Evolutionary conservation across 345 rosid species (phyloP), one percentile per base, ranked within the genome.

Genomic region (Populus tremula): DNA sequence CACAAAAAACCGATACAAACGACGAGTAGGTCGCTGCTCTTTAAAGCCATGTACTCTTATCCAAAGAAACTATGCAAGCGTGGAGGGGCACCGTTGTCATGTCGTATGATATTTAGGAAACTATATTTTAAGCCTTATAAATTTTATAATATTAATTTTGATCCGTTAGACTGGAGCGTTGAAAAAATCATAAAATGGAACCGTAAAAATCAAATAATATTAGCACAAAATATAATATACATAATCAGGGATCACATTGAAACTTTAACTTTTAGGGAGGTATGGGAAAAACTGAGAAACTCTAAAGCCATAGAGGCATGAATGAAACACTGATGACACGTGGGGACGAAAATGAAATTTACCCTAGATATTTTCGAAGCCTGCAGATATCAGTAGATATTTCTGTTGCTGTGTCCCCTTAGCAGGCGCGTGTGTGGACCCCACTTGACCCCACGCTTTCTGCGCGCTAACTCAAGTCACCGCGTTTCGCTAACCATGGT

Each of bases 291-390:
- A 56, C 10, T 53, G 63, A 56, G 14, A 56, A 56, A 56, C 0
- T 1, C 8, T 9, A 2, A n/a, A 3, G 23, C 63, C 23, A n/a
- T n/a, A 10, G 23, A 9, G 12, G 5, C 64, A 59, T n/a, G 25
- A 59, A 23, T 23, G 64, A n/a, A 11, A n/a, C 13, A 4, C 16
- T n/a, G 27, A 9, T 23, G 10, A 4, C 9, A 11, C 5, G 1
- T 3, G n/a, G 64, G 64, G 64, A n/a, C 13, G 25, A 3, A n/a
- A 59, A n/a, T 10, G 64, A 59, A 59, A 59, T 23, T 59, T 59
- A 59, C 64, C 12, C 29, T 59, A 36, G 70, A 67, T 67, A 67
- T 67, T 67, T 67, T 67, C 43, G 27, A 67, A 36, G 47, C 70
- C 13, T 1, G 70, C n/a, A 67, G 18, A 35, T 8, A 27, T 35